Evolutionary conservation across 2,329 filamentous ascomycete species (phyloP).

Genomic region (Pseudogymnoascus sp.): DNA sequence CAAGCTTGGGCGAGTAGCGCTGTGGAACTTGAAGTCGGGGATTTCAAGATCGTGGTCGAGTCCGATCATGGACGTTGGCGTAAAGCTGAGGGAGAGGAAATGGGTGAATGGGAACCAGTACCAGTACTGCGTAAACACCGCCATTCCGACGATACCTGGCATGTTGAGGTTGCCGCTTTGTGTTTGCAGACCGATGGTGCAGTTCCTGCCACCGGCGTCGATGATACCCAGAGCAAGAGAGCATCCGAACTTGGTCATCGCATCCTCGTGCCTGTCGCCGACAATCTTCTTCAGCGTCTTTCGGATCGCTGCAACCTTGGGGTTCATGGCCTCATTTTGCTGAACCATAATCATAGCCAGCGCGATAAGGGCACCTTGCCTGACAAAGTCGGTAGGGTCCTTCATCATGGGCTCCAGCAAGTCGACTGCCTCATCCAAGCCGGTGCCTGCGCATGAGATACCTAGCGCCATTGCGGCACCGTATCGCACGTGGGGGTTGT

Average conservation of each 20-base stretch:
- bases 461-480: constrained; percentile 97
- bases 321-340: constrained; percentile 97
- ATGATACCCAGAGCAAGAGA: constrained; percentile 93
- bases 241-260: constrained; percentile 98
- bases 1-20: constrained; percentile 84
- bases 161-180: constrained; percentile 98
- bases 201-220: constrained; percentile 94
- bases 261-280: constrained; percentile 91
- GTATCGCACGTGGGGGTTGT: constrained; percentile 97
- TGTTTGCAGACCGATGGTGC: constrained; percentile 94
- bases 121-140: constrained; percentile 98
- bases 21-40: constrained; percentile 91
- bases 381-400: constrained; percentile 95
- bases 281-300: constrained; percentile 94
- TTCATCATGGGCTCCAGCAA: constrained; percentile 98
- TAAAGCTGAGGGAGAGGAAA: constrained; percentile 91
- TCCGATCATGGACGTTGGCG: constrained; percentile 92
- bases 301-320: constrained; percentile 82
- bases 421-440: constrained; percentile 91
- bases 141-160: constrained; percentile 95
- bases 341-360: constrained; percentile 99
- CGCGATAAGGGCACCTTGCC: constrained; percentile 89
- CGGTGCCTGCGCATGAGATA: constrained; percentile 95
- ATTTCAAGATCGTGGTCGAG: constrained; percentile 91
- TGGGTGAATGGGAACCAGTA: constrained; percentile 99